Evolutionary conservation across 2,329 filamentous ascomycete species (phyloP).

Genomic region (Aotearoamyces nothofagi): DNA sequence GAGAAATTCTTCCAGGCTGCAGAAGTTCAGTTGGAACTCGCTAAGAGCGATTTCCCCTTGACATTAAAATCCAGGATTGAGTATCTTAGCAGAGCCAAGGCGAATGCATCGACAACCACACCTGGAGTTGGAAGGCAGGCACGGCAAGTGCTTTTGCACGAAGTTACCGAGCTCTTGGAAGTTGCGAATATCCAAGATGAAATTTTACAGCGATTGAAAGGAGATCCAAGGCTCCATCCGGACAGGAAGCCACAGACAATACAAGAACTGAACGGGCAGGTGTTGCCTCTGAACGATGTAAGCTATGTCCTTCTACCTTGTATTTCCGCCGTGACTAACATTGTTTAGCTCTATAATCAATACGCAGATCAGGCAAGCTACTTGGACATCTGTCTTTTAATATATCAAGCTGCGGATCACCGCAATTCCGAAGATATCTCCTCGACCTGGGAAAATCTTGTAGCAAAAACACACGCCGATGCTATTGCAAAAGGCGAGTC

Average conservation of each 20-base stretch:
- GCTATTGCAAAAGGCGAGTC: constrained; percentile 22
- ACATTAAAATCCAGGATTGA: constrained; percentile 76
- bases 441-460: constrained; percentile 70
- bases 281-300: constrained; percentile 64
- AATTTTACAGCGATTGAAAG: constrained; percentile 60
- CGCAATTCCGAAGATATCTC: constrained; percentile 74
- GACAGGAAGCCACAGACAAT: constrained; percentile 51
- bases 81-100: constrained; percentile 79
- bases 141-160: constrained; percentile 73
- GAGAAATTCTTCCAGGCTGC: constrained; percentile 77
- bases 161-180: constrained; percentile 75
- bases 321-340: too few species aligned
- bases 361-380: constrained; percentile 87
- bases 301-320: too few species aligned
- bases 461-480: constrained; percentile 50
- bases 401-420: constrained; percentile 85
- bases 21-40: constrained; percentile 69
- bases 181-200: constrained; percentile 94
- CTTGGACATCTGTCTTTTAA: constrained; percentile 83
- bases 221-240: constrained; percentile 52
- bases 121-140: constrained; percentile 62
- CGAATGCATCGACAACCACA: constrained; percentile 76
- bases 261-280: constrained; percentile 57
- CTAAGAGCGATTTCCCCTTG: constrained; percentile 67
- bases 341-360: constrained; percentile 65